Evolutionary conservation across 768 basidiomycete species (phyloP).

Genomic region (Suillus paluster): DNA sequence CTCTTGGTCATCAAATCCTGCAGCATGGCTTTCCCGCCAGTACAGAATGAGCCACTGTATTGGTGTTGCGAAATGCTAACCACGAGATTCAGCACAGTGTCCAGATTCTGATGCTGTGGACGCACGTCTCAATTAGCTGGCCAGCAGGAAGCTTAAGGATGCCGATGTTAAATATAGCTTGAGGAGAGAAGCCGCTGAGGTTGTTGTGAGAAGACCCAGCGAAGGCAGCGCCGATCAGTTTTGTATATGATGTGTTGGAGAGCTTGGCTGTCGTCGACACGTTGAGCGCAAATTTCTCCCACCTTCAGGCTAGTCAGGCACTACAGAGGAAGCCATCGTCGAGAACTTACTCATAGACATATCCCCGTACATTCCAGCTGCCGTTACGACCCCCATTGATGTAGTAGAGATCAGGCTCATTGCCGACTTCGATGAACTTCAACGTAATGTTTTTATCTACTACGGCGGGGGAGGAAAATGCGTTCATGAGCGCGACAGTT

Average conservation of each 20-base stretch:
- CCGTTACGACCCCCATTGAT: conserved; percentile 47
- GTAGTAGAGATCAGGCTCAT: conserved; percentile 61
- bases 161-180: conserved; percentile 56
- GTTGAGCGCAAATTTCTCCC: conserved; percentile 55
- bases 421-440: conserved; percentile 65
- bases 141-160: conserved; percentile 54
- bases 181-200: conserved; percentile 58
- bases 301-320: conserved; percentile 41
- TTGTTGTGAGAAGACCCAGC: conserved; percentile 51
- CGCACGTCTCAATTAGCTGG: conserved; percentile 56
- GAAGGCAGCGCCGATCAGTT: conserved; percentile 55
- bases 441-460: conserved; percentile 47
- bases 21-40: conserved; percentile 54
- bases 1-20: conserved; percentile 70
- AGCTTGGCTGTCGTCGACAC: conserved; percentile 47
- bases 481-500: conserved; percentile 50
- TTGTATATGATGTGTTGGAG: conserved; percentile 41
- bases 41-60: conserved; percentile 65
- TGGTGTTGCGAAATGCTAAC: conserved; percentile 44
- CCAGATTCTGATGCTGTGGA: conserved; percentile 41
- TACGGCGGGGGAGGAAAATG: conserved; percentile 49
- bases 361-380: conserved; percentile 47
- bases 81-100: conserved; percentile 5
- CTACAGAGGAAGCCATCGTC: not conserved
- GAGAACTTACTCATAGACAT: conserved; percentile 52